A percentile compares a stretch with the other conserved stretches of the same genome.
Evolutionary conservation across 169 alveolate species (phyloP).

Genomic region (Condylostoma magnum): DNA sequence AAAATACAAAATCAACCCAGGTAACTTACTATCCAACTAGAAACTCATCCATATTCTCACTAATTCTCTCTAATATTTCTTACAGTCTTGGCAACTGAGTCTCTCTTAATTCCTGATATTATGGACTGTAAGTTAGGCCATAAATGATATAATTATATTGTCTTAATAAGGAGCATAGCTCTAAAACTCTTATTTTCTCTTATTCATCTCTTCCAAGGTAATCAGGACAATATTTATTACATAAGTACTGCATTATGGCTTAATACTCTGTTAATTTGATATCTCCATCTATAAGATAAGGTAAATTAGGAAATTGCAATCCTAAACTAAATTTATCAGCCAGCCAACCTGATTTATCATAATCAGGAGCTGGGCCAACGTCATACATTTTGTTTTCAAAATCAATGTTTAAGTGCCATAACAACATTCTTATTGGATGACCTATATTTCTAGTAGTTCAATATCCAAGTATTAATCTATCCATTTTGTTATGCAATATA

Average conservation of each 20-base stretch:
- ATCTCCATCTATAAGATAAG: constrained; percentile 72
- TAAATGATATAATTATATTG: neutral
- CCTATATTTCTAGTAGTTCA: constrained; percentile 38
- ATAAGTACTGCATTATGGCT: constrained; percentile 15
- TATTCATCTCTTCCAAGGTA: neutral
- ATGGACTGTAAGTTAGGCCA: constrained; percentile 3
- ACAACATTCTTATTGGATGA: constrained; percentile 25
- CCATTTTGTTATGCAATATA: too few relatives aligned
- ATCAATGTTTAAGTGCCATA: constrained; percentile 27
- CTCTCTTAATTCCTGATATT: neutral
- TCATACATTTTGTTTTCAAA: constrained; percentile 15
- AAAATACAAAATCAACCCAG: constrained; percentile 16
- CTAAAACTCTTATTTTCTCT: neutral
- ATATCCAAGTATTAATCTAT: constrained; percentile 37
- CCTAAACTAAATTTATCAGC: constrained; percentile 33
- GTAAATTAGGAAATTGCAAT: constrained; percentile 68
- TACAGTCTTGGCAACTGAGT: neutral
- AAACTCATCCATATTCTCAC: constrained; percentile 1
- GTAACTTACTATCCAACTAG: constrained; percentile 22
- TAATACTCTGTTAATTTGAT: constrained; percentile 27
- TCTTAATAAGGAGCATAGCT: neutral
- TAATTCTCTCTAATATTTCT: neutral
- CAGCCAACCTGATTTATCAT: constrained; percentile 19
- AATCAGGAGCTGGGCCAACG: constrained; percentile 19
- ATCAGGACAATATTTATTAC: neutral